These are phyloP conservation scores for Plasmopara halstedii DNA, from an alignment of 352 stramenopile genomes.

Conservation along the genomic window DNA sequence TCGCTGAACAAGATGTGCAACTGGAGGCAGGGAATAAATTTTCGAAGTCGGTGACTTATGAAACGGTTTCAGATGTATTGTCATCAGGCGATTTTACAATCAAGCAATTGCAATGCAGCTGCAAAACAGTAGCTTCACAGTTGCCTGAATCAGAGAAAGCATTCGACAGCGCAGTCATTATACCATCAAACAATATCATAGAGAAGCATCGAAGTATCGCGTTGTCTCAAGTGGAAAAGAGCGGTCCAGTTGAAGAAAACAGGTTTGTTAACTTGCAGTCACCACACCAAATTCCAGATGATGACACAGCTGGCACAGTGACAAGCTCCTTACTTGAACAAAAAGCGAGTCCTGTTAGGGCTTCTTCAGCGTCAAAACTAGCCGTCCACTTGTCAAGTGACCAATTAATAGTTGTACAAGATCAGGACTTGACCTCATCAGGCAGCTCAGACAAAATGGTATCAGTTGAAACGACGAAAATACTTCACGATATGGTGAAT, in stretches of 20 bases:
- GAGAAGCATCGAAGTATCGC: not conserved
- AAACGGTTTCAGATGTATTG: not conserved
- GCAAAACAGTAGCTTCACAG: not conserved
- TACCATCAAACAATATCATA: not conserved
- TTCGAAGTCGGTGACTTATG: not conserved
- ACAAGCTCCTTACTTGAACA: slow-evolving; percentile 2
- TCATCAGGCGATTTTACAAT: not conserved
- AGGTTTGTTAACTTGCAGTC: not conserved
- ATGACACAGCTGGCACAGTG: slow-evolving; percentile 1
- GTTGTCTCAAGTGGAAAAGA: not conserved
- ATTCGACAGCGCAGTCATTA: not conserved
- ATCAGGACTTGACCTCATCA: slow-evolving; percentile 1
- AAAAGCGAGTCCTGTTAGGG: slow-evolving; percentile 4
- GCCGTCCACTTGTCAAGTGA: not conserved
- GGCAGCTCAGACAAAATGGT: not conserved
- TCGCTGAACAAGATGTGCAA: not conserved
- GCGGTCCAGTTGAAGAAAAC: too few relatives aligned
- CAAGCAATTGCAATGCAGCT: not conserved
- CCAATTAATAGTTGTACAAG: not conserved
- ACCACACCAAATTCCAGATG: not conserved
- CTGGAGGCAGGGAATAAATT: not conserved
- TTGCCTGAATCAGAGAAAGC: not conserved
- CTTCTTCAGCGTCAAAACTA: not conserved
- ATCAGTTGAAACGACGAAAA: slow-evolving; percentile 11
- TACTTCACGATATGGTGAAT: slow-evolving; percentile 34